phyloP scores from a whole-genome alignment of 495 filamentous ascomycete species.

The Terfezia claveryi region DNA sequence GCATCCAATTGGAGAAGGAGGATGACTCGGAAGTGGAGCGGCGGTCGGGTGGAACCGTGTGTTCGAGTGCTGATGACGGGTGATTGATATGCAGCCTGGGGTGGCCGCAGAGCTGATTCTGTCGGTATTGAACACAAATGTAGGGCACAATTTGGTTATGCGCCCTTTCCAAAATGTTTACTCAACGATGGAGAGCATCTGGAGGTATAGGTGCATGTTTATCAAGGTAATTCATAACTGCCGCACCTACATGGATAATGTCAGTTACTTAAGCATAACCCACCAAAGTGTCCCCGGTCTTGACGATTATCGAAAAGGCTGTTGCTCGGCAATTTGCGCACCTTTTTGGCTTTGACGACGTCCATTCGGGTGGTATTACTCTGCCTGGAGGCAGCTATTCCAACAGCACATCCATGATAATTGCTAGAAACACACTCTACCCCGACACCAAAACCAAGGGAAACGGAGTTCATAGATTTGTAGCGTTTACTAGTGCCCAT shows the following conservation, averaged over 20 bases:
- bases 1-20: not conserved
- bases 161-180: not conserved
- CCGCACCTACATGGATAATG: not conserved
- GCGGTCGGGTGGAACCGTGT: not conserved
- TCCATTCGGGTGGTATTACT: slow-evolving; percentile 63
- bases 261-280: not conserved
- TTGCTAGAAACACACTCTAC: slow-evolving; percentile 70
- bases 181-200: not conserved
- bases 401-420: slow-evolving; percentile 68
- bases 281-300: slow-evolving; percentile 54
- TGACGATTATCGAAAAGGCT: slow-evolving; percentile 67
- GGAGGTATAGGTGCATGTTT: slow-evolving; percentile 14
- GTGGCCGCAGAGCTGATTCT: slow-evolving; percentile 66
- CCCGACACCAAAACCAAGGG: slow-evolving; percentile 53
- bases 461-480: slow-evolving; percentile 39
- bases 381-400: slow-evolving; percentile 70
- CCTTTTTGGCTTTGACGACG: slow-evolving; percentile 53
- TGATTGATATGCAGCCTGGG: slow-evolving; percentile 32
- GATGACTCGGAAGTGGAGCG: no score
- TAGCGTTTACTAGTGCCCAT: slow-evolving; percentile 73
- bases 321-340: slow-evolving; percentile 44
- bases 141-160: slow-evolving; percentile 12
- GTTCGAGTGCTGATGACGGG: not conserved
- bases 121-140: slow-evolving; percentile 68
- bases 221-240: slow-evolving; percentile 14